A percentile compares a stretch with the other conserved stretches of the same genome.
phyloP scores from a whole-genome alignment of 1,284 basidiomycete genomes.

The Bjerkandera adusta region DNA sequence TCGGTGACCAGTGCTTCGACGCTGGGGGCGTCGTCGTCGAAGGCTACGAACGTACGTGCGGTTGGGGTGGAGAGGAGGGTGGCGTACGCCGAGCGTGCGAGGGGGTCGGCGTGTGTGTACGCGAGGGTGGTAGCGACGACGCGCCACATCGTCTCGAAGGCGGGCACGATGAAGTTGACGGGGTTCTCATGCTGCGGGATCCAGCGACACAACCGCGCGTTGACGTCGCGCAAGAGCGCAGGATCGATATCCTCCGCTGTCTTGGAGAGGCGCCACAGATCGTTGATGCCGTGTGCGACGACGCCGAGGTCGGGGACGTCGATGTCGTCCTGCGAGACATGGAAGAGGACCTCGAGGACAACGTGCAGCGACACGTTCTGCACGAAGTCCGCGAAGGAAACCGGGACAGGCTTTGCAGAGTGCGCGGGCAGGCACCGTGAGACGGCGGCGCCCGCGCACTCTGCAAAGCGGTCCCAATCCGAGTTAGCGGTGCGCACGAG shows the following conservation, averaged over 20 bases:
- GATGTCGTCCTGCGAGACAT: conserved; percentile 6
- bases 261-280: conserved; percentile 18
- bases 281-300: conserved; percentile 17
- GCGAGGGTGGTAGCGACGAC: conserved; percentile 48
- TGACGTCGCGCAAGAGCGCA: conserved; percentile 12
- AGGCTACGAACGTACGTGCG: conserved; percentile 31
- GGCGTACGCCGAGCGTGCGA: conserved; percentile 36
- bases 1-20: conserved; percentile 42
- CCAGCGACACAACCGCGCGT: conserved; percentile 33
- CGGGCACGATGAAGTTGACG: conserved; percentile 50
- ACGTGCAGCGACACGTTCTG: conserved; percentile 15
- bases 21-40: conserved; percentile 27
- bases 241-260: conserved; percentile 1
- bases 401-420: background rate
- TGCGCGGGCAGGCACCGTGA: background rate
- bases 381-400: conserved; percentile 7
- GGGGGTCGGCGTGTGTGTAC: conserved; percentile 31
- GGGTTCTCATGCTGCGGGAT: conserved; percentile 39
- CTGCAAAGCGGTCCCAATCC: conserved; percentile 7
- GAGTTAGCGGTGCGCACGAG: conserved; percentile 5
- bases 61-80: conserved; percentile 39
- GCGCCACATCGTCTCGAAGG: conserved; percentile 62
- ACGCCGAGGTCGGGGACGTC: conserved; percentile 9
- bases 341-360: conserved; percentile 16
- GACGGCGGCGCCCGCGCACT: background rate